Evolutionary conservation across 345 rosid species (phyloP), one percentile per base, ranked within the genome.

Genomic region (Brassica juncea): DNA sequence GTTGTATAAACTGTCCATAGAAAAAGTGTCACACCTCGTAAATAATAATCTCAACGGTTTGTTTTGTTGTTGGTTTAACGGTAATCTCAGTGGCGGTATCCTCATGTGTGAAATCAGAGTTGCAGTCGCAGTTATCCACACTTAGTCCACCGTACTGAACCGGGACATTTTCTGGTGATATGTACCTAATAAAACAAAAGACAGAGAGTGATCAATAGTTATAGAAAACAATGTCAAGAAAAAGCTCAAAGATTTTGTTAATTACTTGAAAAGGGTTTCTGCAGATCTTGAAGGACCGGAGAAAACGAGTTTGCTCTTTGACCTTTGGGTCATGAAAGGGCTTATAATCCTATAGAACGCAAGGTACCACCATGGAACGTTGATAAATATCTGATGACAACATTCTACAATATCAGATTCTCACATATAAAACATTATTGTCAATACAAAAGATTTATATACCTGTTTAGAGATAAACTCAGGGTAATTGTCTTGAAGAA

Each of bases 291-390:
- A 82, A 82, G 82, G 77, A 71, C 85, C 44, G 39, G 85, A 79
- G 16, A 82, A 82, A 73, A 82, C 85, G 4, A 82, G 79, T 70
- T 82, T 82, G 74, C 85, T 82, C 76, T 74, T 82, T 25, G 85
- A 74, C 39, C 85, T 74, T 70, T 82, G 85, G 3, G 82, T 78
- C 72, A 82, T 25, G 58, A 82, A 82, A 64, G 85, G 85, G 37
- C 80, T 78, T 27, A 82, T 82, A 54, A 82, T 78, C 37, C 15
- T 82, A 61, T 71, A 78, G 72, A 82, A 75, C 2, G 80, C 85
- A 69, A 82, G 82, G 66, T 82, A 78, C 85, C 85, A 82, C 85
- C 85, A 82, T 70, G 85, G 85, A 39, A 82, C 85, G 32, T 82
- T 82, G 82, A 82, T 82, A 74, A 82, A 82, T 75, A 82, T 79